phyloP scores from a whole-genome alignment of 805 yeast genomes.

The Candida boleticola region DNA sequence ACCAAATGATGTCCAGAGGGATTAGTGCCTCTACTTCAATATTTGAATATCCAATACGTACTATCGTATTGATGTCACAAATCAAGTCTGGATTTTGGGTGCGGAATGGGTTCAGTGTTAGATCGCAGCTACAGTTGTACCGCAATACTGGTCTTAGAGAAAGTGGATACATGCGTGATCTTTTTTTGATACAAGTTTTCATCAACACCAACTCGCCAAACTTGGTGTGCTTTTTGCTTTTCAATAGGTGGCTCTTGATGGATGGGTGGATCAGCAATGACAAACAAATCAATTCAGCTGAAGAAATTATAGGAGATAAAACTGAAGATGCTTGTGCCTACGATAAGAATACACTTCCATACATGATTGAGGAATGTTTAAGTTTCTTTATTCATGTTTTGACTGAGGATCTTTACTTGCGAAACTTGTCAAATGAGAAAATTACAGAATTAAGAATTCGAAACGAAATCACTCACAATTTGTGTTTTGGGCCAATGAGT shows the following conservation, averaged over 20 bases:
- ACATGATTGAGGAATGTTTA: constrained; percentile 78
- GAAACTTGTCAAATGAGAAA: constrained; percentile 46
- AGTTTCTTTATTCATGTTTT: constrained; percentile 64
- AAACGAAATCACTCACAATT: constrained; percentile 75
- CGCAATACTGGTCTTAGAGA: constrained; percentile 77
- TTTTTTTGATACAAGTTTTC: constrained; percentile 69
- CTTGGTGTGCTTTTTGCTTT: constrained; percentile 52
- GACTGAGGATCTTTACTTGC: constrained; percentile 63
- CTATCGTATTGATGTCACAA: constrained; percentile 76
- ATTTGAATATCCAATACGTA: constrained; percentile 75
- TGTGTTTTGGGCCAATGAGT: constrained; percentile 72
- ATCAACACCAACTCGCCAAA: constrained; percentile 51
- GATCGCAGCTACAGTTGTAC: constrained; percentile 77
- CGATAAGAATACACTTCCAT: constrained; percentile 49
- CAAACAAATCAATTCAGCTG: neutral
- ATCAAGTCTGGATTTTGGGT: constrained; percentile 92
- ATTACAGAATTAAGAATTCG: constrained; percentile 50
- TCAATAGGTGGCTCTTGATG: constrained; percentile 68
- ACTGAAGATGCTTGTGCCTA: constrained; percentile 19
- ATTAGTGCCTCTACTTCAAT: constrained; percentile 27
- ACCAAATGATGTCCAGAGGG: constrained; percentile 6
- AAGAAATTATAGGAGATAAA: neutral
- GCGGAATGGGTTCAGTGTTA: constrained; percentile 81
- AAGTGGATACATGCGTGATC: constrained; percentile 75
- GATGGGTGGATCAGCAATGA: constrained; percentile 25